A percentile compares a stretch with the other conserved stretches of the same genome.
Evolutionary conservation across 352 stramenopile genomes (phyloP).

Genomic region (Vaucheria bursata): DNA sequence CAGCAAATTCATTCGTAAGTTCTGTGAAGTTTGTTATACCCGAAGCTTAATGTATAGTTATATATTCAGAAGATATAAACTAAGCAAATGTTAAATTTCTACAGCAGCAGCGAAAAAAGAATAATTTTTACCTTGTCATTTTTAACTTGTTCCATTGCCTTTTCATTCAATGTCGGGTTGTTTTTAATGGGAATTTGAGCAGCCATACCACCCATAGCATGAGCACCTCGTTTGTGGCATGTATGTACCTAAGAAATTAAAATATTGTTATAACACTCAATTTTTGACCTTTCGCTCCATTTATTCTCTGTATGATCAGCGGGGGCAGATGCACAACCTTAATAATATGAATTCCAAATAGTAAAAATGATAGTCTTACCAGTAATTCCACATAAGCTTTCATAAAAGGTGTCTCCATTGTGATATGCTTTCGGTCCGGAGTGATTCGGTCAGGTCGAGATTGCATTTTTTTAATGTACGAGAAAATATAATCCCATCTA

Average conservation of each 20-base stretch:
- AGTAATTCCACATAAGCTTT: slow-evolving; percentile 84
- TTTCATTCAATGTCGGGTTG: slow-evolving; percentile 26
- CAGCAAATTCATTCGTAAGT: no score
- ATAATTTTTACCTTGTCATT: slow-evolving; percentile 42
- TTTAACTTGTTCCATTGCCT: slow-evolving; percentile 36
- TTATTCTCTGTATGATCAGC: no score
- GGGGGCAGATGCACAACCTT: no score
- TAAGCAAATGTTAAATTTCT: no score
- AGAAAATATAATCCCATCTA: slow-evolving; percentile 94
- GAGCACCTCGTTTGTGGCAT: slow-evolving; percentile 81
- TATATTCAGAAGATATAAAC: no score
- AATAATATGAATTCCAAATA: no score
- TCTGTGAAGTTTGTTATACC: no score
- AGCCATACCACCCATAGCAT: slow-evolving; percentile 94
- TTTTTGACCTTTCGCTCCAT: no score
- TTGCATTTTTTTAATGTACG: slow-evolving; percentile 88
- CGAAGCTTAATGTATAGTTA: no score
- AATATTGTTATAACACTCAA: no score
- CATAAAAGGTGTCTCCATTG: slow-evolving; percentile 89
- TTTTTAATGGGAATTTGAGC: slow-evolving; percentile 76
- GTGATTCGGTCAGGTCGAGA: slow-evolving; percentile 54
- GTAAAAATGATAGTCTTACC: no score
- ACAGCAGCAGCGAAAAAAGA: no score
- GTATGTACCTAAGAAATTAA: slow-evolving; percentile 53
- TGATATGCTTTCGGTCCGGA: slow-evolving; percentile 77